phyloP scores from a whole-genome alignment of 441 rosid species.

The Biscutella laevigata region DNA sequence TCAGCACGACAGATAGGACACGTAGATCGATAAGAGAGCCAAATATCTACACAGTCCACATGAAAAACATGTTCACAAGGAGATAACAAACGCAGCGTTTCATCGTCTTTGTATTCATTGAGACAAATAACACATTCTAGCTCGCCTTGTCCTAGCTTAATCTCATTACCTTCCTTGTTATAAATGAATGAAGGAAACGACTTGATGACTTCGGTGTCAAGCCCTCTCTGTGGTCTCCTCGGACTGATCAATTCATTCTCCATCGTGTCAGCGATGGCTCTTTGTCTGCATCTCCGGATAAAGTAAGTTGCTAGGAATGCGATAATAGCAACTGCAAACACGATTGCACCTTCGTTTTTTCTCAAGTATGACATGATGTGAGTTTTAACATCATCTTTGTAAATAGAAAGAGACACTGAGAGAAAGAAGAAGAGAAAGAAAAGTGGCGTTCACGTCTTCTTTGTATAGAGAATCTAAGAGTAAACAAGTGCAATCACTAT shows the following conservation, averaged over 20 bases:
- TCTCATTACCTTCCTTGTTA: conserved; percentile 13
- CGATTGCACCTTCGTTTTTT: conserved; percentile 17
- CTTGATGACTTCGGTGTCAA: conserved; percentile 9
- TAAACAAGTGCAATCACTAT: conserved; percentile 9
- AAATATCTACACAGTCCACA: conserved; percentile 41
- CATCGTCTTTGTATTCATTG: conserved; percentile 41
- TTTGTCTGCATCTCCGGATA: conserved; percentile 3
- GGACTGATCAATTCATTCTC: conserved; percentile 1
- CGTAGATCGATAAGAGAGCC: conserved; percentile 44
- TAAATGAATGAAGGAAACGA: conserved; percentile 19
- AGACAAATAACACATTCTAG: conserved; percentile 19
- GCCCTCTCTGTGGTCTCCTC: conserved; percentile 14
- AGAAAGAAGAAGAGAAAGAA: neutral
- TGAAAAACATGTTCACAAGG: conserved; percentile 56
- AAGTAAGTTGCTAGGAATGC: conserved; percentile 11
- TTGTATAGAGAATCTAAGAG: no score
- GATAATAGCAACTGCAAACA: conserved; percentile 9
- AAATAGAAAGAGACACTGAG: neutral
- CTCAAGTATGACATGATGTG: conserved; percentile 15
- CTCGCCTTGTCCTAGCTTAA: conserved; percentile 19
- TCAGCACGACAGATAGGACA: conserved; percentile 64
- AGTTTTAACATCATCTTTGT: conserved; percentile 5
- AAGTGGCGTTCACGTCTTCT: conserved; percentile 24
- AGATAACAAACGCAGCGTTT: conserved; percentile 45
- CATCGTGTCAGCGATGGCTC: neutral